Percentiles rank a stretch among this genome's conserved stretches.
phyloP scores from a whole-genome alignment of 176 grass and related monocot species.

The Musa schizocarpa region DNA sequence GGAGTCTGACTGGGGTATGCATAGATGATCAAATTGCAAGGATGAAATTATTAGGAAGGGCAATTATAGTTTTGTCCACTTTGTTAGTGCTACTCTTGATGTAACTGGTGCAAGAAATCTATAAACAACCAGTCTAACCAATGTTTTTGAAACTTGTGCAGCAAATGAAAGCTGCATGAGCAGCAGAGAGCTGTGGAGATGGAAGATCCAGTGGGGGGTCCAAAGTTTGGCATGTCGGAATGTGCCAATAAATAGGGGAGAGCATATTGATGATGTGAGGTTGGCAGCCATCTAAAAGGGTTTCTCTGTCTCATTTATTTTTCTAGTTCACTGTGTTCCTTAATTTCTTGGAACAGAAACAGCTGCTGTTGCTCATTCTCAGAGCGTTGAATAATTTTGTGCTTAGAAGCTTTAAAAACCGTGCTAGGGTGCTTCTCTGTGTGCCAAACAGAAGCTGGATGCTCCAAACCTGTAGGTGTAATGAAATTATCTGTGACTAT shows the following conservation, averaged over 20 bases:
- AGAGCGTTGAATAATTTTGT: background rate
- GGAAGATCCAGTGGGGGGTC: background rate
- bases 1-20: no score
- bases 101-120: background rate
- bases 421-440: background rate
- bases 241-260: background rate
- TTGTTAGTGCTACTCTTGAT: background rate
- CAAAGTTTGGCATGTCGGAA: background rate
- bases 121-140: background rate
- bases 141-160: conserved; percentile 7
- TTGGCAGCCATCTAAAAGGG: background rate
- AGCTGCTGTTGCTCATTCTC: background rate
- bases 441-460: background rate
- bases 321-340: background rate
- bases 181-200: background rate
- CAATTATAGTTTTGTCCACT: background rate
- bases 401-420: background rate
- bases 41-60: no score
- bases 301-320: conserved; percentile 8
- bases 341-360: background rate
- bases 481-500: background rate
- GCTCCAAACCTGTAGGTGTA: background rate
- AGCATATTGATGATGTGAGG: background rate
- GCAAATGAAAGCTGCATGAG: conserved; percentile 21
- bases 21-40: no score